Percentiles rank a stretch among this genome's conserved stretches.
Conservation (phyloP, 148 eudicot genomes). For the Suaeda aralocaspica region DNA sequence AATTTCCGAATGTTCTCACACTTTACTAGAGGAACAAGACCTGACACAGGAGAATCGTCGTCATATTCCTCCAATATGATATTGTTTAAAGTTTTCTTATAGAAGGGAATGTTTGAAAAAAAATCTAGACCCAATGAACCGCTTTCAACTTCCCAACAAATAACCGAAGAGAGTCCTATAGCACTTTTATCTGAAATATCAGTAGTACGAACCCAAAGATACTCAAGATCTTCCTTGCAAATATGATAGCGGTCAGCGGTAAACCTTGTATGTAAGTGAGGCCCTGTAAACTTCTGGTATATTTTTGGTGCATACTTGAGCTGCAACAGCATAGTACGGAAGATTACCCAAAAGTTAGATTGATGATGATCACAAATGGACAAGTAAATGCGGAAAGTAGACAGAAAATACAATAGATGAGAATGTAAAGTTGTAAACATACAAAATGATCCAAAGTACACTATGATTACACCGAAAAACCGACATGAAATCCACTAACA, state of each 20-base stretch:
- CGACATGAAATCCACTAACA: neutral
- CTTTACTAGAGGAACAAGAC: constrained; percentile 74
- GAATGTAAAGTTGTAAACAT: neutral
- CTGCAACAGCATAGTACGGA: constrained; percentile 32
- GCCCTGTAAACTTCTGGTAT: constrained; percentile 61
- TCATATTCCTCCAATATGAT: constrained; percentile 45
- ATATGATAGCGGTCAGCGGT: constrained; percentile 62
- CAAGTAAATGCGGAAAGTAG: neutral
- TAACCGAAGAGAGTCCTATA: constrained; percentile 64
- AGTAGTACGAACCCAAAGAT: constrained; percentile 80
- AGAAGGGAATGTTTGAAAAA: constrained; percentile 46
- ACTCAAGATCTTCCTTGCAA: constrained; percentile 82
- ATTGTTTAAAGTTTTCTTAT: constrained; percentile 39
- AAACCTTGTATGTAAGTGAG: constrained; percentile 51
- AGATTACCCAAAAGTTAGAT: neutral
- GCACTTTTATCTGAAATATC: constrained; percentile 65
- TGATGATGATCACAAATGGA: neutral
- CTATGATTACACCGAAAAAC: neutral
- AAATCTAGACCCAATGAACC: constrained; percentile 37
- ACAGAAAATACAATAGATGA: neutral
- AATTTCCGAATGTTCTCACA: constrained; percentile 36
- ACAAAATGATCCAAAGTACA: neutral
- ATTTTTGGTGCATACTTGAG: constrained; percentile 83
- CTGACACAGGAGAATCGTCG: constrained; percentile 44
- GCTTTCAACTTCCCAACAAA: constrained; percentile 66